Evolutionary conservation across 1,139 yeast species (phyloP), one percentile per base, ranked within the genome.

Genomic region (Nakaseomyces glabratus): DNA sequence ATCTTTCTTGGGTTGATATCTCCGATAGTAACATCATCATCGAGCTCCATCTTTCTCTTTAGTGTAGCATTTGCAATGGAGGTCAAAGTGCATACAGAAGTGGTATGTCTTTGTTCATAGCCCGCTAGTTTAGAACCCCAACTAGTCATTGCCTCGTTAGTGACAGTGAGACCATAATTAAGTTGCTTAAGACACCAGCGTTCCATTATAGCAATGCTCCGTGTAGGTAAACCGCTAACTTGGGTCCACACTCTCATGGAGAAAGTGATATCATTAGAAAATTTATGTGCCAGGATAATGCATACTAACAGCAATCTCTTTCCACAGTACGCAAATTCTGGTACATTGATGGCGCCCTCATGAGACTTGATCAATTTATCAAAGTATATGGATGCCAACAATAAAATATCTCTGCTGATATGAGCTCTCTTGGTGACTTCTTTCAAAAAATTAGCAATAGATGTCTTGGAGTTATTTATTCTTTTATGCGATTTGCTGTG

Each of bases 201-300:
- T 40, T 55, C 60, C 55, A 54, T 52, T 20, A 37, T 39, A 3
- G 51, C 33, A n/a, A 55, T 31, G 26, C 44, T 52, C 31, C 39
- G 44, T 17, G 42, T 33, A 4, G 37, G 37, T 17, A 55, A 39
- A 2, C 60, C 60, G 24, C 52, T 45, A 14, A 55, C 47, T 15
- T 42, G 39, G n/a, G 47, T 43, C 60, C 60, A 55, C 9, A 55
- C 44, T 28, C 47, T 46, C 50, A 54, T 43, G 7, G 54, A 44
- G 33, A 52, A 52, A 3, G 59, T 51, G 24, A 44, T 48, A 38
- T 55, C 60, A 32, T 49, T 52, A 13, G 46, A 34, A 35, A 51
- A 54, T 38, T 55, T 55, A 36, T 55, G 57, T 11, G 55, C 46
- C 8, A 55, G 39, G 16, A 55, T 49, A 24, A 55, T 45, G 32